A percentile compares a stretch with the other conserved stretches of the same genome.
Conservation (phyloP, 2,329 filamentous ascomycete genomes). For the Aspergillus fructus region DNA sequence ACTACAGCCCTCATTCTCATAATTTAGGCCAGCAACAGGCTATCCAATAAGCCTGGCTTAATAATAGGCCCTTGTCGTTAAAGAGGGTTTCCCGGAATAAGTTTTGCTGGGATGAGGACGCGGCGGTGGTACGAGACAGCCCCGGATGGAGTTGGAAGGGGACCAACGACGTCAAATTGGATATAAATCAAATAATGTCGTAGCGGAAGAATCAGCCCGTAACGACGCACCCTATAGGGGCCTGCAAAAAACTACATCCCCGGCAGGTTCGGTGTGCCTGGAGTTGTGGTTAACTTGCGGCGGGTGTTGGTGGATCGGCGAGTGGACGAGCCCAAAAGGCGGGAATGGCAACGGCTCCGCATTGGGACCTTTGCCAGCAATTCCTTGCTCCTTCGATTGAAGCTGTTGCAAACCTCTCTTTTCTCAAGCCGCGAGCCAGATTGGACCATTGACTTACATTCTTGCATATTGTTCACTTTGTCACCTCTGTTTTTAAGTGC, state of each 20-base stretch:
- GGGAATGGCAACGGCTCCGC: constrained; percentile 15
- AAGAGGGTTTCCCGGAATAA: constrained; percentile 31
- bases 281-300: neutral
- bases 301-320: constrained; percentile 2
- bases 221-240: neutral
- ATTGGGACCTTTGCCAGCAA: constrained; percentile 4
- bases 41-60: neutral
- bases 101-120: constrained; percentile 27
- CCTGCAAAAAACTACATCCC: constrained; percentile 9
- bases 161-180: constrained; percentile 14
- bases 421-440: neutral
- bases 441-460: neutral
- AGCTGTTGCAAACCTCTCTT: neutral
- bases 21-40: neutral
- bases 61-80: constrained; percentile 14
- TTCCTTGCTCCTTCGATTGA: neutral
- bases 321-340: neutral
- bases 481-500: constrained; percentile 9
- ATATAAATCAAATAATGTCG: constrained; percentile 6
- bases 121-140: too few relatives aligned
- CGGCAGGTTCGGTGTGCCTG: neutral
- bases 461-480: neutral
- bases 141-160: constrained; percentile 8
- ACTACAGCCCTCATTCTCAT: neutral
- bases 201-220: constrained; percentile 5